These are phyloP conservation scores for Posidonia oceanica DNA, from an alignment of 116 monocot species.

Conservation along the genomic window DNA sequence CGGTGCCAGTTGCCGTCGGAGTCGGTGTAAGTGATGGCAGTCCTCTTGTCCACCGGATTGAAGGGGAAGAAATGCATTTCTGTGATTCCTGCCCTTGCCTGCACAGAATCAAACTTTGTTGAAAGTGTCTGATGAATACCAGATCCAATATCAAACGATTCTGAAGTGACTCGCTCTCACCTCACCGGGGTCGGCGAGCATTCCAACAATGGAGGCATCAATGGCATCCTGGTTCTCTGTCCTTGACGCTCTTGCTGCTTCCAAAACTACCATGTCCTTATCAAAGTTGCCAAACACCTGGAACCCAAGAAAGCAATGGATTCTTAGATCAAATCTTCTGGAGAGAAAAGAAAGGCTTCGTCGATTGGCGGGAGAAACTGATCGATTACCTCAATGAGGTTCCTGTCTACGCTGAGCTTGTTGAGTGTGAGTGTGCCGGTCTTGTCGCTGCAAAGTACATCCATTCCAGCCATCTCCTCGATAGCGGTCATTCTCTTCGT, in stretches of 20 bases:
- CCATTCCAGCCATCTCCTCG: conserved; percentile 97
- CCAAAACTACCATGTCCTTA: conserved; percentile 37
- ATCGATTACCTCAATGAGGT: conserved; percentile 42
- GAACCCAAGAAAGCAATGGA: no score
- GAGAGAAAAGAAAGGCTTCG: no score
- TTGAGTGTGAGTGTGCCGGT: conserved; percentile 93
- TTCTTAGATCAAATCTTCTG: no score
- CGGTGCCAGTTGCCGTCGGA: conserved; percentile 49
- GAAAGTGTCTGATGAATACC: no score
- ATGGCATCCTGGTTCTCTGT: conserved; percentile 77
- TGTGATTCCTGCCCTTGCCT: conserved; percentile 64
- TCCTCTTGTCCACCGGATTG: conserved; percentile 73
- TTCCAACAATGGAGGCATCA: conserved; percentile 55
- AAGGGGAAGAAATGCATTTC: conserved; percentile 82
- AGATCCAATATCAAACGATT: background rate
- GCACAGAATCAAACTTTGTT: background rate
- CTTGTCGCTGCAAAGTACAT: conserved; percentile 87
- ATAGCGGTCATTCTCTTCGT: conserved; percentile 96
- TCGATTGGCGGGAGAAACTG: conserved; percentile 7
- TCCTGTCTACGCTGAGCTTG: conserved; percentile 70
- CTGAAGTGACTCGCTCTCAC: conserved; percentile 4
- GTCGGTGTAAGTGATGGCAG: conserved; percentile 67
- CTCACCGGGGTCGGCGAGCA: conserved; percentile 71
- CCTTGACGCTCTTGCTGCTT: conserved; percentile 60
- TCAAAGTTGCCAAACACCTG: conserved; percentile 5